These are phyloP conservation scores for Monosporascus sp. DNA, from an alignment of 2,329 filamentous ascomycete species.

Conservation along the genomic window DNA sequence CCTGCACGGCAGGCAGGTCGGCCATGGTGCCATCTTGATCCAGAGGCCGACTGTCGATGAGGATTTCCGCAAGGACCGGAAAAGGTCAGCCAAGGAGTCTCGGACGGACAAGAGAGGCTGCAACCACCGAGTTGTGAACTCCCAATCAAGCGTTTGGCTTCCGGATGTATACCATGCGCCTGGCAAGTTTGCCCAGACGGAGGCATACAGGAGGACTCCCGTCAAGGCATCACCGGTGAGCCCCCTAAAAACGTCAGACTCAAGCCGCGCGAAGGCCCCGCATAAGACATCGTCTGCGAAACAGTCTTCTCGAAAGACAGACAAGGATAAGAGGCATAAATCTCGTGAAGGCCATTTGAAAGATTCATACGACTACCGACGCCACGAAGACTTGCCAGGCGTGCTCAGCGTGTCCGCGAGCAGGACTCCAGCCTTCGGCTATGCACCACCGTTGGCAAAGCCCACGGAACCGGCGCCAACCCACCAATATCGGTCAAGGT, in stretches of 20 bases:
- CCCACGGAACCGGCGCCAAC: conserved; percentile 6
- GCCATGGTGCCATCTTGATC: conserved; percentile 17
- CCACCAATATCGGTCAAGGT: conserved; percentile 1
- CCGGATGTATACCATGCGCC: conserved; percentile 16
- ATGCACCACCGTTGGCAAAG: conserved; percentile 2
- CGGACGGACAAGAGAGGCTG: background rate
- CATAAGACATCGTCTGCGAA: background rate
- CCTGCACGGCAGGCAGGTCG: conserved; percentile 8
- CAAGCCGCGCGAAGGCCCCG: background rate
- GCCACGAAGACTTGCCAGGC: background rate
- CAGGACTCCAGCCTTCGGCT: conserved; percentile 1
- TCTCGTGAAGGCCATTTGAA: background rate
- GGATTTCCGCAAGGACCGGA: conserved; percentile 7
- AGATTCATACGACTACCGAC: background rate
- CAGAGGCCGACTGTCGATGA: conserved; percentile 9
- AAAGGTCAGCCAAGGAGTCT: conserved; percentile 1
- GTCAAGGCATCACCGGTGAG: conserved; percentile 10
- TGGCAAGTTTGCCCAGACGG: conserved; percentile 11
- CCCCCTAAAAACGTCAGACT: background rate
- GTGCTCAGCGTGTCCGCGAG: background rate
- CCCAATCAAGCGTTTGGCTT: conserved; percentile 15
- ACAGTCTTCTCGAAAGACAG: background rate
- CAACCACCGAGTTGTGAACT: conserved; percentile 5
- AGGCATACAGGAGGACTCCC: conserved; percentile 8
- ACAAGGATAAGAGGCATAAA: conserved; percentile 1